Base-by-base conservation (phyloP, 2,329 filamentous ascomycete species). In the Sarocladium oryzae region DNA sequence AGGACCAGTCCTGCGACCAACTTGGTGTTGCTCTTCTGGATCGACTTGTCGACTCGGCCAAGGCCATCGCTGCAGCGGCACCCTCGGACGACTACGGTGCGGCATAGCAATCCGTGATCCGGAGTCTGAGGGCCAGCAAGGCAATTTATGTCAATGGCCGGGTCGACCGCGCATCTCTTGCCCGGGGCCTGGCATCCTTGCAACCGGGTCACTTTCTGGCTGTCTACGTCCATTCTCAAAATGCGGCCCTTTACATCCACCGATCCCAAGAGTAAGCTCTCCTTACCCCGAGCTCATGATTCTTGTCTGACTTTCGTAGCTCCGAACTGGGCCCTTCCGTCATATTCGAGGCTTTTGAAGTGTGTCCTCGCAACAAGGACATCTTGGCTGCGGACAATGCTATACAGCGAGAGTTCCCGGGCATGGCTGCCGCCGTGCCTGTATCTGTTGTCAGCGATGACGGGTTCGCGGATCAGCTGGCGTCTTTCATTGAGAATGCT, bases 331-430 rank as follows among this genome's bases (percentile, higher is more conserved):
- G 56, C 40, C 56, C 18, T 24, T 66, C 40, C 18, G 55, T 57
- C 55, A 75, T 56, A 16, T 80, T 52, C 43, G 83, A 87, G 60
- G 70, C 71, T 0, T 86, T 86, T 51, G 82, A 87, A 59, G 70
- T 76, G 0, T 82, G 81, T 0, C 69, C 84, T 0, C 59, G 60
- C 1, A 77, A 76, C 1, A 69, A 78, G 38, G 64, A 72, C 13
- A 76, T 84, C 1, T 66, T 85, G 2, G 70, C 71, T 0, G 63
- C 77, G 0, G 63, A 76, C 18, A 70, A 70, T 23, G 74, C 80
- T 2, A 61, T 87, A 0, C 58, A 68, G 52, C 82, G 82, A 73
- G 70, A 76, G 16, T 87, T 87, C 55, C 84, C 84, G 0, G 79
- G 76, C 0, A 65, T 63, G 15, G 72, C 77, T 0, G 75, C 78